Base-by-base conservation (phyloP, 257 asterid species). In the Solanum ossicruentum region DNA sequence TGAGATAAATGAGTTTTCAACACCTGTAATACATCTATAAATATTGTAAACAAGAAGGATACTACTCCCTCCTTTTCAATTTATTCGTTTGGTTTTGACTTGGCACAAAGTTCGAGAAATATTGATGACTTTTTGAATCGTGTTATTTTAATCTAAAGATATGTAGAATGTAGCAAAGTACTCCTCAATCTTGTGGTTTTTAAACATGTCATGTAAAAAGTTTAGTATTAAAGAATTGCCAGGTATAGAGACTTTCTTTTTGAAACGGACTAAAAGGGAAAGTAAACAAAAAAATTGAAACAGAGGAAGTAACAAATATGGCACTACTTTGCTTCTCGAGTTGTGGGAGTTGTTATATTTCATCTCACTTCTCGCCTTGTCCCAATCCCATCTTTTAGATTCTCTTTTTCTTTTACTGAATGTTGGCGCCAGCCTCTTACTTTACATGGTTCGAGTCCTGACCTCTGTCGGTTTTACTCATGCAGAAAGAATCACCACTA, bases 401-500 rank as follows among this genome's bases (percentile, higher is more conserved):
- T 70, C 78, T 39, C 26, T 5, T 20, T 8, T n/a, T 36, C 16
- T 70, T 5, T 43, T 70, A 70, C 7, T 18, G 56, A 41, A 43
- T 1, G 10, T 47, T 21, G 60, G 60, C 1, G 13, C 36, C 32
- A 45, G 36, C 45, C 57, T 45, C 56, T 52, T 70, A 41, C 54
- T 43, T 71, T 43, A 41, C 3, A 72, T 72, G 12, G 10, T 28
- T 60, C 3, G 1, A n/a, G 67, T 60, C 67, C 32, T 60, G 15
- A 60, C 11, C 8, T 15, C 20, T 54, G 28, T 83, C 28, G 51
- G 45, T 56, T 86, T 71, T 41, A 54, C 23, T 8, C 57, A 20
- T 87, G 93, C 93, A 95, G 97, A 94, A 93, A 84, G 98, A 93
- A 86, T 91, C 97, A 1, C 98, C 97, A 0, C 5, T 88, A 10